Evolutionary conservation across 2,329 filamentous ascomycete genomes (phyloP).

Genomic region (Teratosphaeria epicoccoides): DNA sequence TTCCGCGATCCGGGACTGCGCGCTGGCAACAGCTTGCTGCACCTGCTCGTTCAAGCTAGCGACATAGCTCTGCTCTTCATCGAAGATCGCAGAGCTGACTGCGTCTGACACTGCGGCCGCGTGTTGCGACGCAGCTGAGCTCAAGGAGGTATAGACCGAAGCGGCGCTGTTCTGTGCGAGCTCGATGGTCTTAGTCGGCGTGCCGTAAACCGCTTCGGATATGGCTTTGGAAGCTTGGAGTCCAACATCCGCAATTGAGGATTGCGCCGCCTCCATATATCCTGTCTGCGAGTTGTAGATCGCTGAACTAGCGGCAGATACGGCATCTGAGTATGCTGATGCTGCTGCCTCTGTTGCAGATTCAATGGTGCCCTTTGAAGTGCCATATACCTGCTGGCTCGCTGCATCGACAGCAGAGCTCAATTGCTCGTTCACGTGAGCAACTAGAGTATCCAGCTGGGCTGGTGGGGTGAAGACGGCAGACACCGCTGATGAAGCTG

Average conservation of each 20-base stretch:
- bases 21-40: conserved; percentile 33
- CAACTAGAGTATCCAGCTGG: conserved; percentile 47
- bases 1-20: conserved; percentile 32
- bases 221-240: conserved; percentile 46
- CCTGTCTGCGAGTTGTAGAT: conserved; percentile 45
- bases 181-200: conserved; percentile 38
- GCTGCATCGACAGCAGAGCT: conserved; percentile 50
- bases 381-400: conserved; percentile 48
- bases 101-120: conserved; percentile 35
- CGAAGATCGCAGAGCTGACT: conserved; percentile 38
- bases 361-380: conserved; percentile 43
- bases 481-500: conserved; percentile 36
- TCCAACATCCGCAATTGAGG: conserved; percentile 44
- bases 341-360: conserved; percentile 44
- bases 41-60: conserved; percentile 35
- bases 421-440: conserved; percentile 46
- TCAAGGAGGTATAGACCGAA: conserved; percentile 35
- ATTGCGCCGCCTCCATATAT: conserved; percentile 44
- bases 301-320: conserved; percentile 40
- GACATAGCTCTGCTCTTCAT: conserved; percentile 41
- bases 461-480: conserved; percentile 48
- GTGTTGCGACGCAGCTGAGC: conserved; percentile 36
- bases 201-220: conserved; percentile 47
- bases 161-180: conserved; percentile 35
- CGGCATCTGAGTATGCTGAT: conserved; percentile 37